phyloP scores from a whole-genome alignment of 225 moss, liverwort and hornwort genomes.

The Thuidium tamariscinum region DNA sequence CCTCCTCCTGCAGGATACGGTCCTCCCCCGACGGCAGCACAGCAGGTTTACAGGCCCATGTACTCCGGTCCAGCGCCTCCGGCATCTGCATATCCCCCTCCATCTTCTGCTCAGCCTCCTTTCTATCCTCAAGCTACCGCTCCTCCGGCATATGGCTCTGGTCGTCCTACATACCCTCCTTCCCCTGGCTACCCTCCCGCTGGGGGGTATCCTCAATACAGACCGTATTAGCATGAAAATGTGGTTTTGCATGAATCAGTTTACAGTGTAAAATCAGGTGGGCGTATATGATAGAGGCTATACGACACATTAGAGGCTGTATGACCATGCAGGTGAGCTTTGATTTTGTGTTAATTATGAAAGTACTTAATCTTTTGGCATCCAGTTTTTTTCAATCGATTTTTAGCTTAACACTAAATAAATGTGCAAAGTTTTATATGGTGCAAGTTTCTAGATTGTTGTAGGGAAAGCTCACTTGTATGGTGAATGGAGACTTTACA shows the following conservation, averaged over 20 bases:
- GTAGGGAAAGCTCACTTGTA: background rate
- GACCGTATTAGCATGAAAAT: background rate
- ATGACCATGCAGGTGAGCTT: background rate
- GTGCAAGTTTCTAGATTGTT: background rate
- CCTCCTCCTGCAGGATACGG: conserved; percentile 13
- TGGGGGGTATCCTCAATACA: background rate
- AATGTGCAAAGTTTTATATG: too few relatives aligned
- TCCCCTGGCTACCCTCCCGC: background rate
- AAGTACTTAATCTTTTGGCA: background rate
- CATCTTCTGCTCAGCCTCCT: background rate
- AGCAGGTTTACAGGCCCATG: background rate
- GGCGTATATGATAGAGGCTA: background rate
- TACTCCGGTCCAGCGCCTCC: background rate
- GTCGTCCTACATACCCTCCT: conserved; percentile 7
- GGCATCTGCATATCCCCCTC: background rate
- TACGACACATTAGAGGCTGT: background rate
- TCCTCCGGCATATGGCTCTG: background rate
- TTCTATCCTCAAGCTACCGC: background rate
- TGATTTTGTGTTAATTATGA: background rate
- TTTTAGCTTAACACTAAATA: background rate
- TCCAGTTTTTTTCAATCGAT: background rate
- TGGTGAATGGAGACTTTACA: background rate
- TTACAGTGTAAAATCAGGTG: background rate
- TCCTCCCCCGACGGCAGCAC: background rate
- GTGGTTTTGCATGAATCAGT: background rate